Percentiles rank a stretch among this genome's conserved stretches.
Conservation (phyloP, 352 stramenopile species). For the Pythium pyrilobum region DNA sequence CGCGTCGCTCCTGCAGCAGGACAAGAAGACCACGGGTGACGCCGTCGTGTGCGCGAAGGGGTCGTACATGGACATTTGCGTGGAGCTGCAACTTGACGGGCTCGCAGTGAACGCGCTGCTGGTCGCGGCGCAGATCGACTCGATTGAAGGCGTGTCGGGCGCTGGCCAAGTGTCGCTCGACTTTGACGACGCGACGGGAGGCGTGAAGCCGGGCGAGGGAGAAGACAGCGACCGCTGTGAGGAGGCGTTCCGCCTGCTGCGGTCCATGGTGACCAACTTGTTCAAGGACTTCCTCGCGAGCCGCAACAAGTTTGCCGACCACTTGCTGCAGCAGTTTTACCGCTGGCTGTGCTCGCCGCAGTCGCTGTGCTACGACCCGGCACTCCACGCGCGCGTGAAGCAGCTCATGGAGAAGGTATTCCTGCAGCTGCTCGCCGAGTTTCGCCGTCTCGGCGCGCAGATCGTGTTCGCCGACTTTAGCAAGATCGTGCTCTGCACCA, state of each 20-base stretch:
- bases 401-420: slow-evolving; percentile 95
- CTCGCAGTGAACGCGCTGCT: slow-evolving; percentile 76
- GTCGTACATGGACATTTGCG: slow-evolving; percentile 83
- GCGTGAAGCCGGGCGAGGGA: slow-evolving; percentile 10
- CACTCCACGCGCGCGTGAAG: slow-evolving; percentile 92
- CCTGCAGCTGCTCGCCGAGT: slow-evolving; percentile 90
- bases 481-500: slow-evolving; percentile 65
- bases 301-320: slow-evolving; percentile 91
- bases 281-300: slow-evolving; percentile 91
- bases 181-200: slow-evolving; percentile 31
- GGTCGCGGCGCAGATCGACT: slow-evolving; percentile 63
- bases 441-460: slow-evolving; percentile 91
- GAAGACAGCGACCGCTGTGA: slow-evolving; percentile 73
- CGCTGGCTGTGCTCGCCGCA: slow-evolving; percentile 91
- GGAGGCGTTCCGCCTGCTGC: slow-evolving; percentile 90
- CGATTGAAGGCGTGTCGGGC: slow-evolving; percentile 54
- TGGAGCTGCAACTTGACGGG: slow-evolving; percentile 69
- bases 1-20: slow-evolving; percentile 20
- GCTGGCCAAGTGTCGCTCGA: slow-evolving; percentile 54
- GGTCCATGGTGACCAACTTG: slow-evolving; percentile 89
- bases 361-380: slow-evolving; percentile 92
- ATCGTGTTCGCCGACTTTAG: slow-evolving; percentile 91
- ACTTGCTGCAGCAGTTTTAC: slow-evolving; percentile 96
- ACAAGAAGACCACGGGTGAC: slow-evolving; percentile 43
- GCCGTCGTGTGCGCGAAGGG: slow-evolving; percentile 87